Conservation (phyloP, 805 yeast genomes). For the Clavispora phyllophila region DNA sequence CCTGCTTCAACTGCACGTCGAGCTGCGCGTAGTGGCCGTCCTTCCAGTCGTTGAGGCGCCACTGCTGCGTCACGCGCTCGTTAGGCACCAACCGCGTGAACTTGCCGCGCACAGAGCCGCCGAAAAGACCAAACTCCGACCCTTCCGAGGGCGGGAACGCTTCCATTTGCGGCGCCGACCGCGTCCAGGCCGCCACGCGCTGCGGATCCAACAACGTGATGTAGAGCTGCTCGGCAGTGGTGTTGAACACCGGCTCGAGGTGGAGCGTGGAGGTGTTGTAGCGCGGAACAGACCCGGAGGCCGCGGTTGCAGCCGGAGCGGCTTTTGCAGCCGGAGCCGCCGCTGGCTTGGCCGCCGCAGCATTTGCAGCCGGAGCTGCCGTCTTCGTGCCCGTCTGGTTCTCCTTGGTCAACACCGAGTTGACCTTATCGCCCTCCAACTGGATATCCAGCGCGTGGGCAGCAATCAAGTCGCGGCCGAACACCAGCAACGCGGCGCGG, state of each 20-base stretch:
- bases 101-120: slow-evolving; percentile 80
- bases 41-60: slow-evolving; percentile 92
- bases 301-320: too few species aligned
- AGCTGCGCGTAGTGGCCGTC: slow-evolving; percentile 73
- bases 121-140: slow-evolving; percentile 66
- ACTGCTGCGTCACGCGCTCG: slow-evolving; percentile 60
- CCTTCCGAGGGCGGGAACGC: slow-evolving; percentile 48
- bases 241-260: slow-evolving; percentile 75
- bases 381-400: slow-evolving; percentile 39
- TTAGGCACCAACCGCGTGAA: slow-evolving; percentile 54
- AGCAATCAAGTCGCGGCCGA: slow-evolving; percentile 72
- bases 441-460: slow-evolving; percentile 86
- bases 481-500: slow-evolving; percentile 52
- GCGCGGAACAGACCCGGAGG: slow-evolving; percentile 38
- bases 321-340: slow-evolving; percentile 8
- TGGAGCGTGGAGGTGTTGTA: slow-evolving; percentile 79
- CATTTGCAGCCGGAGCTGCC: slow-evolving; percentile 3
- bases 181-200: slow-evolving; percentile 86
- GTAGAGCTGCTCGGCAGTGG: slow-evolving; percentile 82
- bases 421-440: slow-evolving; percentile 46
- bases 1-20: slow-evolving; percentile 64
- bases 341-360: not conserved
- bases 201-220: slow-evolving; percentile 70
- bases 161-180: slow-evolving; percentile 60
- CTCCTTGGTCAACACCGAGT: slow-evolving; percentile 40